Evolutionary conservation across 345 rosid species (phyloP).

Genomic region (Salix purpurea): DNA sequence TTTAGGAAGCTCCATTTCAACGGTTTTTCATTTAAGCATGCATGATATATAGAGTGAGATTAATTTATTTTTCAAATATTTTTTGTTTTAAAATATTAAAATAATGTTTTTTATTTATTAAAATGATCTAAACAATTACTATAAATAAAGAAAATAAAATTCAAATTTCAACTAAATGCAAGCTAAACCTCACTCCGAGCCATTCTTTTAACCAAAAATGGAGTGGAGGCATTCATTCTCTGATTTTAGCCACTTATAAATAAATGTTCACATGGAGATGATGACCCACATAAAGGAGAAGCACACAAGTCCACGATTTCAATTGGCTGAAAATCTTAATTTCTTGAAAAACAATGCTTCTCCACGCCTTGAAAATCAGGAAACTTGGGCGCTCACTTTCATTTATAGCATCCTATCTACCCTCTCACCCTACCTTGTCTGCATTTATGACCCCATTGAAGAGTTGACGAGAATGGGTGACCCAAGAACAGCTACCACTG

Average conservation of each 20-base stretch:
- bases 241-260: background rate
- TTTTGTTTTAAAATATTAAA: no score
- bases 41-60: no score
- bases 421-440: background rate
- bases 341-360: background rate
- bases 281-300: conserved; percentile 22
- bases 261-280: conserved; percentile 22
- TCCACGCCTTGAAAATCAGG: background rate
- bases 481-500: background rate
- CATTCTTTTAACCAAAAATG: no score
- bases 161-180: no score
- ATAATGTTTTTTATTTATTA: no score
- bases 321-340: background rate
- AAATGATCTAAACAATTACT: no score
- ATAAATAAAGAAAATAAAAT: no score
- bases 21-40: no score
- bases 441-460: conserved; percentile 26
- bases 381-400: background rate
- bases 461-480: conserved; percentile 2
- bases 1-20: no score
- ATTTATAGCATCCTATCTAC: conserved; percentile 29
- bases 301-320: background rate
- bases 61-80: no score
- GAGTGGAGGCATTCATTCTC: background rate
- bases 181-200: no score